These are phyloP conservation scores for Aspergillus nomiae DNA, from an alignment of 2,329 filamentous ascomycete species.

Conservation along the genomic window DNA sequence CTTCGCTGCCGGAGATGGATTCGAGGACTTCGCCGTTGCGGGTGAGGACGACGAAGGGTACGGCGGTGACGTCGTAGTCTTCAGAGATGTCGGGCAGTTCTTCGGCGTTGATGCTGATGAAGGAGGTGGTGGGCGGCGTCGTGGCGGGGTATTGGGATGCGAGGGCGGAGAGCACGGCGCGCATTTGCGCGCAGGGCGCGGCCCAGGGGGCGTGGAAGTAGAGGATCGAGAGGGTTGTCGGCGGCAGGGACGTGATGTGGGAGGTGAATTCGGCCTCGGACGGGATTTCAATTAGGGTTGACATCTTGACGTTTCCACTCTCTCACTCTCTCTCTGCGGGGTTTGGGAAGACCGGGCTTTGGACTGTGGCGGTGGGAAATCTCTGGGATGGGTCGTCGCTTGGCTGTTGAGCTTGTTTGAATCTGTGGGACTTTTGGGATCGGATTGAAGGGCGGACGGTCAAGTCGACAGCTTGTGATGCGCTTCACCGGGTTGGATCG, in stretches of 20 bases:
- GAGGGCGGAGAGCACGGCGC: slow-evolving; percentile 78
- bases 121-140: slow-evolving; percentile 69
- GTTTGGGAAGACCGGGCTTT: not conserved
- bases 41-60: slow-evolving; percentile 86
- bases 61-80: slow-evolving; percentile 88
- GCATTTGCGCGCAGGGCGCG: slow-evolving; percentile 93
- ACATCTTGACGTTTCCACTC: slow-evolving; percentile 56
- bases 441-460: not conserved
- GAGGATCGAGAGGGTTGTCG: slow-evolving; percentile 75
- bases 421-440: not conserved
- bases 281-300: slow-evolving; percentile 74
- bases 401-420: too few relatives aligned
- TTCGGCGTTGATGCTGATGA: slow-evolving; percentile 92
- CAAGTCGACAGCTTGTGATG: not conserved
- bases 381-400: not conserved
- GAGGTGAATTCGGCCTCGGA: slow-evolving; percentile 72
- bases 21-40: slow-evolving; percentile 75
- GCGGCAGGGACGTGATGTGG: slow-evolving; percentile 65
- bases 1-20: slow-evolving; percentile 86
- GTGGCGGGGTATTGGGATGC: slow-evolving; percentile 79
- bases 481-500: not conserved
- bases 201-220: slow-evolving; percentile 98
- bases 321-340: not conserved
- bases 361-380: not conserved
- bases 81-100: slow-evolving; percentile 91